A percentile compares a stretch with the other conserved stretches of the same genome.
Evolutionary conservation across 2,329 filamentous ascomycete species (phyloP).

Genomic region (Dryadomyces quercivorus): DNA sequence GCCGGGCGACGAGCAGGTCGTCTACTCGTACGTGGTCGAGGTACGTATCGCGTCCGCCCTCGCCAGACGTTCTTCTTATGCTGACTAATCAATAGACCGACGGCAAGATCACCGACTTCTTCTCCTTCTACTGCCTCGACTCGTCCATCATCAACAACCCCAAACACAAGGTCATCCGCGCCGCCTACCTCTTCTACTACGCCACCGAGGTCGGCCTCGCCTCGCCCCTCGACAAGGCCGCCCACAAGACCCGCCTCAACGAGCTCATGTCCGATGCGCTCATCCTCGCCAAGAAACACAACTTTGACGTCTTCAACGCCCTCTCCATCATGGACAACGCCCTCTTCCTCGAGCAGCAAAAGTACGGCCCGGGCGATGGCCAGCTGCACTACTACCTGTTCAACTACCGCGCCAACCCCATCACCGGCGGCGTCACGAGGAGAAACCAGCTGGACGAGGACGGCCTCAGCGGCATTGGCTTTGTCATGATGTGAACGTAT

Average conservation of each 20-base stretch:
- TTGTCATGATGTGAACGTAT: slow-evolving; percentile 50
- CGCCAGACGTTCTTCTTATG: not conserved
- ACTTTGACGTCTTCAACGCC: slow-evolving; percentile 95
- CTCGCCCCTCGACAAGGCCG: slow-evolving; percentile 36
- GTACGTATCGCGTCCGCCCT: slow-evolving; percentile 23
- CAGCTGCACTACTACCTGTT: slow-evolving; percentile 95
- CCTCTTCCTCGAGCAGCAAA: slow-evolving; percentile 84
- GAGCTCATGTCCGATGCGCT: slow-evolving; percentile 72
- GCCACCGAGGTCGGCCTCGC: slow-evolving; percentile 68
- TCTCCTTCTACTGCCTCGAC: slow-evolving; percentile 93
- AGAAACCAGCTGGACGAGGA: slow-evolving; percentile 67
- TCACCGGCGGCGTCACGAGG: slow-evolving; percentile 72
- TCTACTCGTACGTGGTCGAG: slow-evolving; percentile 91
- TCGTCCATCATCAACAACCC: slow-evolving; percentile 78
- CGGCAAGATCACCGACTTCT: slow-evolving; percentile 85
- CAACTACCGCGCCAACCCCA: slow-evolving; percentile 85
- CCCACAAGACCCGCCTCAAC: slow-evolving; percentile 71
- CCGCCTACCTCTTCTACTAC: slow-evolving; percentile 97
- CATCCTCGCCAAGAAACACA: slow-evolving; percentile 68
- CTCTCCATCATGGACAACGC: slow-evolving; percentile 89
- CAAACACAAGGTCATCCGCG: slow-evolving; percentile 68
- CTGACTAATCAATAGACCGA: slow-evolving; percentile 31
- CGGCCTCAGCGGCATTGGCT: slow-evolving; percentile 73
- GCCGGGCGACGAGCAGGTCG: slow-evolving; percentile 59
- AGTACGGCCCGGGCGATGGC: slow-evolving; percentile 89